A percentile compares a stretch with the other conserved stretches of the same genome.
phyloP scores from a whole-genome alignment of 1,139 yeast genomes.

The Diutina sp. region DNA sequence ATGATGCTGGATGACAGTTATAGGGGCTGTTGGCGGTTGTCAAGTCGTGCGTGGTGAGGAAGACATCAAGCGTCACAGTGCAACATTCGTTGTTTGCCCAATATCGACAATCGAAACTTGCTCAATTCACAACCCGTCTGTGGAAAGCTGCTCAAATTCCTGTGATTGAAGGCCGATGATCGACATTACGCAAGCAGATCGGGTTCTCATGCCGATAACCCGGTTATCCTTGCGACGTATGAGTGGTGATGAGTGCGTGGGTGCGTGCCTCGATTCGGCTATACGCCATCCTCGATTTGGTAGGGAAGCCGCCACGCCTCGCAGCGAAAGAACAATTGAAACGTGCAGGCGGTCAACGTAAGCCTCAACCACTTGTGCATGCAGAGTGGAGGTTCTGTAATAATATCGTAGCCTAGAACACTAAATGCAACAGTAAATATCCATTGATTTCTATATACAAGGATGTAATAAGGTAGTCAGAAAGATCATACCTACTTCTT shows the following conservation, averaged over 20 bases:
- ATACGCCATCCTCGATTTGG: background rate
- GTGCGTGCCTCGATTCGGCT: background rate
- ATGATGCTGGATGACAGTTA: too few relatives aligned
- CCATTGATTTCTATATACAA: background rate
- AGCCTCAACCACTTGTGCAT: background rate
- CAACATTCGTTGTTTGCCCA: too few relatives aligned
- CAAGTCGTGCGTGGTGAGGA: too few relatives aligned
- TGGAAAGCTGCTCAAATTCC: background rate
- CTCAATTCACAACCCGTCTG: background rate
- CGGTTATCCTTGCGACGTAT: background rate
- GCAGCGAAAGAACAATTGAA: background rate
- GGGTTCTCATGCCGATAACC: background rate
- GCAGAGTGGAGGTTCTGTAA: background rate
- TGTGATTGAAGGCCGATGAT: background rate
- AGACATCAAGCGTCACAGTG: too few relatives aligned
- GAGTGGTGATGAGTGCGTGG: background rate
- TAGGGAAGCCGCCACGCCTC: background rate
- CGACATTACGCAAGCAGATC: background rate
- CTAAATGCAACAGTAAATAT: background rate
- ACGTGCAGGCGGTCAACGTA: background rate
- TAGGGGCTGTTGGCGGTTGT: too few relatives aligned
- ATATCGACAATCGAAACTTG: background rate
- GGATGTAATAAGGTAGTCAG: conserved; percentile 1
- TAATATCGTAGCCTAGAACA: background rate
- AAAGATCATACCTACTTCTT: conserved; percentile 4